Evolutionary conservation across 495 filamentous ascomycete species (phyloP), one percentile per base, ranked within the genome.

Genomic region (Mytilinidion resinicola): DNA sequence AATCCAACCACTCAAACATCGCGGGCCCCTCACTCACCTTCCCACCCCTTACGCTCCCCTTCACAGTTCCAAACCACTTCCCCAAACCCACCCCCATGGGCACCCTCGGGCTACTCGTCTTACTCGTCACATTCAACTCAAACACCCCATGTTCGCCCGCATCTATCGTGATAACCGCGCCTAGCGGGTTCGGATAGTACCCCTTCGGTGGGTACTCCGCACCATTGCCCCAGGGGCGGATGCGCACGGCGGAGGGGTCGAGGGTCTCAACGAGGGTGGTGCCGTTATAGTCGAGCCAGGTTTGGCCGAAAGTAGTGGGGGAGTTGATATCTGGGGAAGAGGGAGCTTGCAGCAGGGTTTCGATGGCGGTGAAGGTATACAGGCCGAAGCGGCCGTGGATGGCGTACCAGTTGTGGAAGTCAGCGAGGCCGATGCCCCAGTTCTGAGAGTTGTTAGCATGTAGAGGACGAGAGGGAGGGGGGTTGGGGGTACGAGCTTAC

Each of bases 331-430:
- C 6, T 2, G 25, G 25, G 25, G 25, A 30, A 5, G 11, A 30
- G n/a, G 11, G 10, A 3, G 11, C 4, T n/a, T 15, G 10, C 4
- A 48, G 44, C 44, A 48, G n/a, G n/a, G 44, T n/a, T 48, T 48
- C 44, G 19, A 48, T 48, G 14, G 44, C 44, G 19, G 44, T 48
- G 44, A 48, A 48, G 19, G 44, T 48, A n/a, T 48, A 48, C 4
- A 10, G 14, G 44, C 44, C 44, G 44, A 48, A 21, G 14, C 44
- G 14, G 44, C n/a, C 44, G 19, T 48, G 44, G 19, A 48, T 48
- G 44, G 44, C 44, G 44, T 48, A 48, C 44, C 44, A 48, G 44
- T 48, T 48, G 10, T 48, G n/a, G 44, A 48, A 48, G 44, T 21
- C 44, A n/a, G 44, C 44, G 44, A 48, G 44, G n/a, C 44, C 44